These are phyloP conservation scores for Penicillium carneum DNA, from an alignment of 2,329 filamentous ascomycete genomes.

Conservation along the genomic window DNA sequence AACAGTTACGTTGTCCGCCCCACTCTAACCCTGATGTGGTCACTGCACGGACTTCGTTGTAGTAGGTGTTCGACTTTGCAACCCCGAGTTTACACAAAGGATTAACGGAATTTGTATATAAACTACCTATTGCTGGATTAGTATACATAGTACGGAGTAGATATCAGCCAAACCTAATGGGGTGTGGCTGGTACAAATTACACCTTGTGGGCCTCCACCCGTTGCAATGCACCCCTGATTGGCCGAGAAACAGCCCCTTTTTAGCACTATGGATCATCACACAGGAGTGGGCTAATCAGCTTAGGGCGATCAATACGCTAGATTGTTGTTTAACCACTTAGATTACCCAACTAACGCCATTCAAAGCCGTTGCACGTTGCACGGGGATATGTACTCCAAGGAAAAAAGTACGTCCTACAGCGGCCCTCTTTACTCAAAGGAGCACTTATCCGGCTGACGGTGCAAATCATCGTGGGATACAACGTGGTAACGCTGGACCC, in stretches of 20 bases:
- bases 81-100: neutral
- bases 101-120: neutral
- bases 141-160: neutral
- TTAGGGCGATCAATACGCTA: slow-evolving; percentile 11
- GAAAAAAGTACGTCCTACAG: neutral
- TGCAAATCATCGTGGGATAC: slow-evolving; percentile 6
- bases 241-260: slow-evolving; percentile 15
- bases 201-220: neutral
- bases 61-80: neutral
- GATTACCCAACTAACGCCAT: slow-evolving; percentile 4
- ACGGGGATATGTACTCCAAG: slow-evolving; percentile 15
- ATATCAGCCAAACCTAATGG: neutral
- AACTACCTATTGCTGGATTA: neutral
- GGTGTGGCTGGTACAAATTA: neutral
- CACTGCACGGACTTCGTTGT: neutral
- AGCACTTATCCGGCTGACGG: neutral
- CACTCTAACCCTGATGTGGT: neutral
- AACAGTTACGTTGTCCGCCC: neutral
- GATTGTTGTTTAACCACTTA: slow-evolving; percentile 8
- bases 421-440: neutral
- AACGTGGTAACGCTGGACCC: slow-evolving; percentile 19
- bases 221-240: slow-evolving; percentile 11
- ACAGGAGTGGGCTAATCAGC: slow-evolving; percentile 16
- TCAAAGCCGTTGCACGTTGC: slow-evolving; percentile 12
- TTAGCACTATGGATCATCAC: slow-evolving; percentile 19